Percentiles rank a stretch among this genome's conserved stretches.
Evolutionary conservation across 1,139 yeast genomes (phyloP).

Genomic region (Casaregolazyma lundiana): DNA sequence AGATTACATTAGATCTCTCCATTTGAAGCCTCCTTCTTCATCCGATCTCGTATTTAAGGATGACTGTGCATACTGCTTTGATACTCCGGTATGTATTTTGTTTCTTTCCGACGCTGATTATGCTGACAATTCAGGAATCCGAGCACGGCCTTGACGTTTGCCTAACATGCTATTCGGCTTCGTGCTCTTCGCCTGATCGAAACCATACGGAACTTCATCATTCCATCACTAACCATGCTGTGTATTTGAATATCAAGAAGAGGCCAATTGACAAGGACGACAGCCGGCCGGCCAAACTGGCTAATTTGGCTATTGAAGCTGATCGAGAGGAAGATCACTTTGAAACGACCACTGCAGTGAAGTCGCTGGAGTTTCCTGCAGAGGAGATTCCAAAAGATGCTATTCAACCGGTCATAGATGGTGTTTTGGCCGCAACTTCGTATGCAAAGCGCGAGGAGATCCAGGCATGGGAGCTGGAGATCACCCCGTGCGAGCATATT

Average conservation of each 20-base stretch:
- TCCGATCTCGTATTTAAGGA: slow-evolving; percentile 56
- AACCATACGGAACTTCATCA: slow-evolving; percentile 55
- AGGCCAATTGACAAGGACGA: slow-evolving; percentile 35
- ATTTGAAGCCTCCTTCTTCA: slow-evolving; percentile 21
- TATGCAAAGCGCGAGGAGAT: slow-evolving; percentile 64
- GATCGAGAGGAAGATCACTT: slow-evolving; percentile 64
- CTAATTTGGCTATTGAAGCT: slow-evolving; percentile 71
- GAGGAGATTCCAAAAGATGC: slow-evolving; percentile 16
- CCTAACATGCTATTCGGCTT: slow-evolving; percentile 59
- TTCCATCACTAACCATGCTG: slow-evolving; percentile 46
- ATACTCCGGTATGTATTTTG: slow-evolving; percentile 45
- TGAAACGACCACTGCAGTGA: slow-evolving; percentile 45
- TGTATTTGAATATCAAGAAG: slow-evolving; percentile 55
- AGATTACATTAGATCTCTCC: slow-evolving; percentile 18
- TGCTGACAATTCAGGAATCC: slow-evolving; percentile 37
- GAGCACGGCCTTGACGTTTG: slow-evolving; percentile 68
- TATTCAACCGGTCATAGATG: slow-evolving; percentile 36
- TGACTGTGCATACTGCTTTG: slow-evolving; percentile 79
- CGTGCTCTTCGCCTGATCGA: slow-evolving; percentile 46
- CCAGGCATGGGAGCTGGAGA: slow-evolving; percentile 88
- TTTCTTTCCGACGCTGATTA: neutral
- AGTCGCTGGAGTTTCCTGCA: slow-evolving; percentile 35
- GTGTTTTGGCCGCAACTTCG: slow-evolving; percentile 61
- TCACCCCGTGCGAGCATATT: slow-evolving; percentile 75
- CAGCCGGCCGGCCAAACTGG: slow-evolving; percentile 49